Base-by-base conservation (phyloP, 345 rosid genomes). In the Arabidopsis arenosa region DNA sequence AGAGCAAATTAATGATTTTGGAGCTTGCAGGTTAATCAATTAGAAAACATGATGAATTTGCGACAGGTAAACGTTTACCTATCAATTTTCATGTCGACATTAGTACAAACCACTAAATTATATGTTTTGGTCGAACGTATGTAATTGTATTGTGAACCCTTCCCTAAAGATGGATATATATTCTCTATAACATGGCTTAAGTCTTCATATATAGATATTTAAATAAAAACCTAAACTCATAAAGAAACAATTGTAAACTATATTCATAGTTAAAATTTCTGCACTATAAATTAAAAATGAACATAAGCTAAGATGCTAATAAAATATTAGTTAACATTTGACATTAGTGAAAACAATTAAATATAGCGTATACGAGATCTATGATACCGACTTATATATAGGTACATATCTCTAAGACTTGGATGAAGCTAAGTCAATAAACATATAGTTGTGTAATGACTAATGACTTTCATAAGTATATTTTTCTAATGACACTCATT, bases 401-500 rank as follows among this genome's bases (percentile, higher is more conserved):
- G 7, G 10, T 21, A 45, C 18, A 12, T n/a, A 59, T 59, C 49
- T 48, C 4, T 48, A 14, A 6, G 21, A 18, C 21, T 3, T 3
- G 4, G 28, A 47, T 47, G 12, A 60, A 52, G 5, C 6, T 14
- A 59, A 71, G 39, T 55, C 57, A 54, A 55, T 55, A 10, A 56
- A 54, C 7, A 10, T 9, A 6, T 44, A 44, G 4, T 63, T 73
- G 2, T 54, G 2, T 41, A 23, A 23, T 23, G 26, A 23, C 26
- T 23, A 17, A 4, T 64, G 65, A 44, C 57, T 43, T 63, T 41
- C 15, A 23, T 47, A 70, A 36, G 23, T 32, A 12, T 18, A 18
- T 18, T 70, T 30, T 70, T 53, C 8, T 66, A 15, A 55, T 35
- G 39, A 53, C 6, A 43, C 6, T 65, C 32, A 43, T 73, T 54